Percentiles rank a stretch among this genome's conserved stretches.
Evolutionary conservation across 2,329 filamentous ascomycete genomes (phyloP).

Genomic region (Monilinia aucupariae): DNA sequence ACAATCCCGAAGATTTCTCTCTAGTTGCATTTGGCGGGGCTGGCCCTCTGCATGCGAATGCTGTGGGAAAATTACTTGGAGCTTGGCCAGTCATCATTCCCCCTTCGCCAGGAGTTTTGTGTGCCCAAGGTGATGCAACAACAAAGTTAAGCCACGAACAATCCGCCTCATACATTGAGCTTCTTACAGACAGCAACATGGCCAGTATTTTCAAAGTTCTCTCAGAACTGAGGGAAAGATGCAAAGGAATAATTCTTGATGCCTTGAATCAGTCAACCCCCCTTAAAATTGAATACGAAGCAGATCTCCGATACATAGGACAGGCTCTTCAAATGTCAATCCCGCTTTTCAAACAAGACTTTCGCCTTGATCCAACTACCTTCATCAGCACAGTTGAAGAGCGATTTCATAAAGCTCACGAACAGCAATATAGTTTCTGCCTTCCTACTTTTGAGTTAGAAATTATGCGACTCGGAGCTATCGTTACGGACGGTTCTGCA

Average conservation of each 20-base stretch:
- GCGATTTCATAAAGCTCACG: slow-evolving; percentile 9
- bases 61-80: slow-evolving; percentile 8
- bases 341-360: neutral
- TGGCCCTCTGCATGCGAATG: slow-evolving; percentile 10
- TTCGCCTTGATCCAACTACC: neutral
- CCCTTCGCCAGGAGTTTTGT: slow-evolving; percentile 6
- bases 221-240: neutral
- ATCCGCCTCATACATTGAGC: slow-evolving; percentile 3
- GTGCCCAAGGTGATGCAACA: slow-evolving; percentile 8
- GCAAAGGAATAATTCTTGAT: slow-evolving; percentile 3
- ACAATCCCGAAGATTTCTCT: slow-evolving; percentile 10
- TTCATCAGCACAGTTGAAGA: neutral
- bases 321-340: slow-evolving; percentile 10
- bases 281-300: slow-evolving; percentile 2
- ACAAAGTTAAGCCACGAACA: slow-evolving; percentile 12
- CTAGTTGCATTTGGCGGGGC: slow-evolving; percentile 8
- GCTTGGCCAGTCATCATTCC: slow-evolving; percentile 13
- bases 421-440: slow-evolving; percentile 11
- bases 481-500: slow-evolving; percentile 8
- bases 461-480: slow-evolving; percentile 1
- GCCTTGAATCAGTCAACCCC: neutral
- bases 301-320: slow-evolving; percentile 10
- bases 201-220: neutral
- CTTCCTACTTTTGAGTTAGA: slow-evolving; percentile 3
- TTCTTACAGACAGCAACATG: neutral